Conservation (phyloP, 2,329 filamentous ascomycete species). For the Cordyceps fumosorosea region DNA sequence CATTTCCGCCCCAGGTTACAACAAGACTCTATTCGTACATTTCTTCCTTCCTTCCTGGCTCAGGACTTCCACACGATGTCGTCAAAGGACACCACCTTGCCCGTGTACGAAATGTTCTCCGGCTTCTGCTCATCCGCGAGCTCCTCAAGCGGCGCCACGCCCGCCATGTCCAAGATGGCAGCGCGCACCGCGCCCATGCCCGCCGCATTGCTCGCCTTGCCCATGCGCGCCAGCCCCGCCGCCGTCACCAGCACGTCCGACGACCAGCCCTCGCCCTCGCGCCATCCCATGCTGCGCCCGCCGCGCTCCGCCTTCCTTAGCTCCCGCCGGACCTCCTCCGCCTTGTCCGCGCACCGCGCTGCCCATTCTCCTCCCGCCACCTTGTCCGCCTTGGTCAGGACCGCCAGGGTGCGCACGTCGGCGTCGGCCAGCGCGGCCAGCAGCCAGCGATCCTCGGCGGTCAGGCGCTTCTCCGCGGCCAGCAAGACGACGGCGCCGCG, state of each 20-base stretch:
- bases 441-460: conserved; percentile 40
- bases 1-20: too few species aligned
- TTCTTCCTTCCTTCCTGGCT: neutral
- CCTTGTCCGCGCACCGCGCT: conserved; percentile 21
- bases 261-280: conserved; percentile 23
- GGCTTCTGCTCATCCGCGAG: conserved; percentile 24
- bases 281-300: conserved; percentile 23
- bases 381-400: conserved; percentile 54
- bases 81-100: conserved; percentile 33
- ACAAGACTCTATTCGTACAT: neutral
- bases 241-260: conserved; percentile 30
- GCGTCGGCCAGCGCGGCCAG: conserved; percentile 40
- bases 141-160: conserved; percentile 23
- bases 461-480: conserved; percentile 45
- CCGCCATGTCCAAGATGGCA: conserved; percentile 36
- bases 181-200: conserved; percentile 34
- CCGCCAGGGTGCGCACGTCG: conserved; percentile 39
- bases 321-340: conserved; percentile 22
- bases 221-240: conserved; percentile 28
- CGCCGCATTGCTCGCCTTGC: conserved; percentile 27
- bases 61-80: conserved; percentile 29
- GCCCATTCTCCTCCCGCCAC: conserved; percentile 22
- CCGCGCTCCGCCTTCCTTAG: conserved; percentile 20
- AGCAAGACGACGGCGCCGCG: conserved; percentile 48
- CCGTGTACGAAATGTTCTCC: conserved; percentile 29